phyloP scores from a whole-genome alignment of 106 monocot species.

The Narthecium ossifragum region DNA sequence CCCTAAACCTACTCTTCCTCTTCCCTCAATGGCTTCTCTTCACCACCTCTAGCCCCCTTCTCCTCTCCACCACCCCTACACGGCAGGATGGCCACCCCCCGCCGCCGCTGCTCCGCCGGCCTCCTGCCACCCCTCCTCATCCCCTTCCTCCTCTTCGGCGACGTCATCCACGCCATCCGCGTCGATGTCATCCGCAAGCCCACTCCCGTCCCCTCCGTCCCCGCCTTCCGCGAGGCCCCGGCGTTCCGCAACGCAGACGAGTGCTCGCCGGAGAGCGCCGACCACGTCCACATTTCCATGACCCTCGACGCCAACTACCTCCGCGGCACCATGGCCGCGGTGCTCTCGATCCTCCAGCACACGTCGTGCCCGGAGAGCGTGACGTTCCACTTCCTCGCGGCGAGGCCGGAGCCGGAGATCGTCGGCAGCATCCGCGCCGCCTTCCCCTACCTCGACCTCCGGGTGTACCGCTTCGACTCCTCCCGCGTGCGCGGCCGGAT shows the following conservation, averaged over 20 bases:
- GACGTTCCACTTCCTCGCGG: constrained; percentile 50
- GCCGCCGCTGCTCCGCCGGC: neutral
- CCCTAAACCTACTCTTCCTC: neutral
- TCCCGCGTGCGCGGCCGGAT: constrained; percentile 53
- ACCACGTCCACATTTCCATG: constrained; percentile 64
- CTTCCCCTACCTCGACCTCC: constrained; percentile 66
- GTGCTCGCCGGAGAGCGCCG: constrained; percentile 16
- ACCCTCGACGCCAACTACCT: constrained; percentile 90
- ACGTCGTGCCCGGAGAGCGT: constrained; percentile 51
- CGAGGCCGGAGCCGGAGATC: constrained; percentile 16
- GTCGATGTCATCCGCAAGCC: constrained; percentile 8
- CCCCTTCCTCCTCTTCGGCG: neutral
- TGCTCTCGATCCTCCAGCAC: constrained; percentile 57
- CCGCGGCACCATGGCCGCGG: constrained; percentile 71
- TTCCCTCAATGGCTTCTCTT: constrained; percentile 8
- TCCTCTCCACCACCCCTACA: neutral
- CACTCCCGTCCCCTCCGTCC: neutral
- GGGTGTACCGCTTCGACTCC: constrained; percentile 52
- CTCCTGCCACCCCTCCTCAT: constrained; percentile 5
- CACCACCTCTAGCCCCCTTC: neutral
- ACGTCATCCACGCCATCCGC: constrained; percentile 4
- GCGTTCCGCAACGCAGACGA: constrained; percentile 63
- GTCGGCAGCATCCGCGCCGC: constrained; percentile 27
- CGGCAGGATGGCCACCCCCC: constrained; percentile 10
- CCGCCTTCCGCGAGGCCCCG: constrained; percentile 48